Evolutionary conservation across 1,284 basidiomycete genomes (phyloP).

Genomic region (Leccinum insolens): DNA sequence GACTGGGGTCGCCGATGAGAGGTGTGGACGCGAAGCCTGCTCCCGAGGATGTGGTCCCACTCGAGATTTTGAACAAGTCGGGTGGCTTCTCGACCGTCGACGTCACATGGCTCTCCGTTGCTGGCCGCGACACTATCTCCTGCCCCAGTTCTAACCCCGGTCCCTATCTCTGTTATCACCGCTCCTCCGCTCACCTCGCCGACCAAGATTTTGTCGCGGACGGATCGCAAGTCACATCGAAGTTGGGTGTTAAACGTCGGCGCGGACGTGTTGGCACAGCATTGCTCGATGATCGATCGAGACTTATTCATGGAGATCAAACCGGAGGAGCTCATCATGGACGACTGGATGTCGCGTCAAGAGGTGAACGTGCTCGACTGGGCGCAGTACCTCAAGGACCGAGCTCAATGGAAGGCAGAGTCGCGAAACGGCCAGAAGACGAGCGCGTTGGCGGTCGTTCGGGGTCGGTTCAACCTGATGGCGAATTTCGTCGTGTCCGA

Average conservation of each 20-base stretch:
- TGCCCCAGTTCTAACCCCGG: background rate
- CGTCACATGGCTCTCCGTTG: conserved; percentile 35
- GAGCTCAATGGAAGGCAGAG: conserved; percentile 70
- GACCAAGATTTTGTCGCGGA: conserved; percentile 29
- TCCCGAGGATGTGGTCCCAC: conserved; percentile 62
- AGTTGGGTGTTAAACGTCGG: conserved; percentile 68
- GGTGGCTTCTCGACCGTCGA: conserved; percentile 43
- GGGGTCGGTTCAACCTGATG: conserved; percentile 88
- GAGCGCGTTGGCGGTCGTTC: conserved; percentile 72
- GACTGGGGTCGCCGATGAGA: conserved; percentile 35
- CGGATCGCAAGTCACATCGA: conserved; percentile 48
- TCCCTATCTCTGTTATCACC: background rate
- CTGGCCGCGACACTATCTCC: background rate
- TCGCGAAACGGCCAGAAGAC: conserved; percentile 59
- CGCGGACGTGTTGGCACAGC: conserved; percentile 70
- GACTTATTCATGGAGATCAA: conserved; percentile 39
- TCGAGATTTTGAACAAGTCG: conserved; percentile 69
- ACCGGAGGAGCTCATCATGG: conserved; percentile 81
- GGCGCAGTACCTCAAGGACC: conserved; percentile 78
- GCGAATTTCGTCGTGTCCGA: conserved; percentile 85
- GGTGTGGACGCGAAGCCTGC: conserved; percentile 50
- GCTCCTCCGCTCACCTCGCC: conserved; percentile 34
- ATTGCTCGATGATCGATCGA: conserved; percentile 87
- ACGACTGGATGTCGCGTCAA: conserved; percentile 65
- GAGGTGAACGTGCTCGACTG: conserved; percentile 81